These are phyloP conservation scores for Eimeria necatrix DNA, from an alignment of 169 alveolate species.

Conservation along the genomic window DNA sequence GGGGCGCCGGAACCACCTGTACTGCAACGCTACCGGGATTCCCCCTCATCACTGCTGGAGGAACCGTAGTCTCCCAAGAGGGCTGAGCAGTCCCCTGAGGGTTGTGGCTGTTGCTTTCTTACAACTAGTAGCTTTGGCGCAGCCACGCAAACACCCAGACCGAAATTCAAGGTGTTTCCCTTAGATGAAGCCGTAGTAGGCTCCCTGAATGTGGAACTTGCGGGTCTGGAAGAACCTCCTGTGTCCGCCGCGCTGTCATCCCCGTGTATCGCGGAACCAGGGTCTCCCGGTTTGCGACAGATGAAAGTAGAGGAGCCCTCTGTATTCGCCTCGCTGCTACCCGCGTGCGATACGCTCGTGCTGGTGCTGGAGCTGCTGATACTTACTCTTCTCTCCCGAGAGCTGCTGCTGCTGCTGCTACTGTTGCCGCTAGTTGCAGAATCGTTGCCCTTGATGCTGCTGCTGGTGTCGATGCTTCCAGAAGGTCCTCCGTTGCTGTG, in stretches of 20 bases:
- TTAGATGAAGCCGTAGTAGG: background rate
- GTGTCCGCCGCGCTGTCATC: too few relatives aligned
- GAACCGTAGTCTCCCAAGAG: conserved; percentile 58
- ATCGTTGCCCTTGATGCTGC: background rate
- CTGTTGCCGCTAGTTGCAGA: conserved; percentile 15
- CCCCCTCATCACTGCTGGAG: conserved; percentile 46
- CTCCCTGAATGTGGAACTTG: background rate
- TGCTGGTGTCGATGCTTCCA: background rate
- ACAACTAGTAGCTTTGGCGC: conserved; percentile 59
- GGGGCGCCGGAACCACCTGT: too few relatives aligned
- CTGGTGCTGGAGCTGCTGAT: conserved; percentile 22
- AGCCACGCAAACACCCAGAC: conserved; percentile 36
- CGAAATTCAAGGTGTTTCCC: conserved; percentile 6
- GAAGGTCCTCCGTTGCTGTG: background rate
- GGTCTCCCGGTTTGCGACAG: too few relatives aligned
- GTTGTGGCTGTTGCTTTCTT: conserved; percentile 39
- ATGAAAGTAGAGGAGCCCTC: background rate
- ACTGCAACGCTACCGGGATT: background rate
- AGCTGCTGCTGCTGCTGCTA: conserved; percentile 52
- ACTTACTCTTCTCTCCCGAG: conserved; percentile 5
- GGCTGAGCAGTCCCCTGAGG: conserved; percentile 44
- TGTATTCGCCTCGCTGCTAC: background rate
- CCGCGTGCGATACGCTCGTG: background rate
- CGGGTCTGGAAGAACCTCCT: too few relatives aligned
- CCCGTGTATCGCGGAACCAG: too few relatives aligned